Conservation (phyloP, 768 basidiomycete species). For the Termitomyces sp. region DNA sequence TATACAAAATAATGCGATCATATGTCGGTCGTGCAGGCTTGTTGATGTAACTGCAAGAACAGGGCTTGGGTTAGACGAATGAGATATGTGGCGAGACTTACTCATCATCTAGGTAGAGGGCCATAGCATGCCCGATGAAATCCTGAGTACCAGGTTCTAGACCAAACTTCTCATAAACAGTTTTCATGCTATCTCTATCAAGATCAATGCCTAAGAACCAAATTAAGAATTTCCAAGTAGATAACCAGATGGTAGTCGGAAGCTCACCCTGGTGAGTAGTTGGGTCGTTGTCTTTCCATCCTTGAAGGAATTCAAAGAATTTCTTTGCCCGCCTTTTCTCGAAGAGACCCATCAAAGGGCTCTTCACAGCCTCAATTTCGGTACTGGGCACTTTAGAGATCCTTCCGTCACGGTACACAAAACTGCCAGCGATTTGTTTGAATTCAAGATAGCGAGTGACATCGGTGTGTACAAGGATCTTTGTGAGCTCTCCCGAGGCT, state of each 20-base stretch:
- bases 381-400: conserved; percentile 98
- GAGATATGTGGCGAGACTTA: conserved; percentile 37
- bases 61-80: not conserved
- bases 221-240: not conserved
- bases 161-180: conserved; percentile 95
- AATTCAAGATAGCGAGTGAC: conserved; percentile 99
- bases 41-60: conserved; percentile 72
- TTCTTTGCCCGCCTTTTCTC: conserved; percentile 98
- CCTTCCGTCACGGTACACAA: conserved; percentile 93
- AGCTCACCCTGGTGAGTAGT: conserved; percentile 86
- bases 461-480: conserved; percentile 98
- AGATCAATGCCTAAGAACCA: conserved; percentile 69
- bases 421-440: conserved; percentile 99
- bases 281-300: conserved; percentile 95
- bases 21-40: conserved; percentile 89
- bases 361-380: conserved; percentile 94
- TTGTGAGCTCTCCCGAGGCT: conserved; percentile 94
- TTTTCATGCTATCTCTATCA: conserved; percentile 89
- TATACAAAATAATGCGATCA: conserved; percentile 95
- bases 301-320: conserved; percentile 96
- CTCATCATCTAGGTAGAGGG: conserved; percentile 96
- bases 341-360: conserved; percentile 97
- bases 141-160: conserved; percentile 97
- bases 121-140: conserved; percentile 99
- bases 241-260: not conserved